phyloP scores from a whole-genome alignment of 2,329 filamentous ascomycete genomes.

The Nannizziopsis barbatae region DNA sequence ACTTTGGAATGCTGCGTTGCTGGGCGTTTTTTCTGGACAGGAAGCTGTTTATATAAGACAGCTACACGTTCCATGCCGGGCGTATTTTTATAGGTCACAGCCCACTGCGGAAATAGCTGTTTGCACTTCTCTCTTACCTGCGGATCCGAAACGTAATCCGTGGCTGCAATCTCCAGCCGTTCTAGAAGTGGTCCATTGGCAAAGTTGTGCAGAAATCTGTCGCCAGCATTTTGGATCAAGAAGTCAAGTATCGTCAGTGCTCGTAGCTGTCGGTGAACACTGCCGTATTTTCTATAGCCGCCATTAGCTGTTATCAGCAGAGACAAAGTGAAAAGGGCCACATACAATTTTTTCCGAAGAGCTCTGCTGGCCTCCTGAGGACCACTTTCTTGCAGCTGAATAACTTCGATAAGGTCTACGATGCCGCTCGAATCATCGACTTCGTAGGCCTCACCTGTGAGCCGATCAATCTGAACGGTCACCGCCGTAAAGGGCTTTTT shows the following conservation, averaged over 20 bases:
- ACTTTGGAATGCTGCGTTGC: constrained; percentile 73
- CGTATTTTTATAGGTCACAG: constrained; percentile 65
- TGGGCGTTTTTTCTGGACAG: constrained; percentile 57
- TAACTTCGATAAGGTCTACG: constrained; percentile 85
- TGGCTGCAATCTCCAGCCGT: constrained; percentile 75
- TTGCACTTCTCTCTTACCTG: constrained; percentile 83
- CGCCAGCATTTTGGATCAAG: constrained; percentile 85
- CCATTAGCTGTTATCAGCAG: constrained; percentile 5
- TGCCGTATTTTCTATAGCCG: constrained; percentile 66
- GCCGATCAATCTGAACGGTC: constrained; percentile 79
- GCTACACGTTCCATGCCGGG: constrained; percentile 70
- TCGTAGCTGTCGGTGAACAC: constrained; percentile 79
- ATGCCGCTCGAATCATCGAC: constrained; percentile 88
- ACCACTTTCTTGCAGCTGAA: constrained; percentile 76
- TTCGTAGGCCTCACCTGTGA: constrained; percentile 80
- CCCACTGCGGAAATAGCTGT: constrained; percentile 77
- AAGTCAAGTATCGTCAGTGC: constrained; percentile 83
- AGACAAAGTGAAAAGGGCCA: constrained; percentile 10
- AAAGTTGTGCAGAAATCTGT: constrained; percentile 75
- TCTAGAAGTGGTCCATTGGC: constrained; percentile 86
- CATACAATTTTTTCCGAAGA: constrained; percentile 83
- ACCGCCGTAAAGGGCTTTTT: constrained; percentile 88
- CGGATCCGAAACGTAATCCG: constrained; percentile 70
- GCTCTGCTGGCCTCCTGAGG: constrained; percentile 83
- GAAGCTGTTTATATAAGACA: constrained; percentile 61